phyloP scores from a whole-genome alignment of 2,329 filamentous ascomycete genomes.

The Sphaerulina musiva region DNA sequence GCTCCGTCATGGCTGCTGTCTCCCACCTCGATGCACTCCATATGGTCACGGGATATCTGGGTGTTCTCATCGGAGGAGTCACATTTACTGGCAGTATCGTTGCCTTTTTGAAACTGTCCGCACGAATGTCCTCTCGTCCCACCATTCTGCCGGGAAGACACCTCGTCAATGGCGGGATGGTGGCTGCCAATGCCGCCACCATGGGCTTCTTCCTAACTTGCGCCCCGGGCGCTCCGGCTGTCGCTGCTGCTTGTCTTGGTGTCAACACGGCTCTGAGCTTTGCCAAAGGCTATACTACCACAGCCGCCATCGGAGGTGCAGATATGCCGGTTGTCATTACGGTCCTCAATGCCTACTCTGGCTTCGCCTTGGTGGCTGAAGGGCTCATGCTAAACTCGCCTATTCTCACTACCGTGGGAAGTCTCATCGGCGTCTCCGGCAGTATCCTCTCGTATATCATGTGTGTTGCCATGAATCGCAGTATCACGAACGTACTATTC shows the following conservation, averaged over 20 bases:
- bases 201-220: slow-evolving; percentile 79
- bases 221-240: slow-evolving; percentile 69
- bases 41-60: slow-evolving; percentile 77
- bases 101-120: slow-evolving; percentile 79
- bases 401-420: slow-evolving; percentile 75
- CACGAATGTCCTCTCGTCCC: slow-evolving; percentile 72
- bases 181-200: slow-evolving; percentile 71
- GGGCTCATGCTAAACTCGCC: slow-evolving; percentile 89
- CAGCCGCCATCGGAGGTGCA: slow-evolving; percentile 81
- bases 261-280: slow-evolving; percentile 75
- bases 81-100: slow-evolving; percentile 90
- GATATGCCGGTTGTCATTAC: slow-evolving; percentile 93
- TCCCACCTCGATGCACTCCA: slow-evolving; percentile 66
- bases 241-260: slow-evolving; percentile 70
- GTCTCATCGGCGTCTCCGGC: slow-evolving; percentile 79
- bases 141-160: slow-evolving; percentile 68
- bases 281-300: slow-evolving; percentile 80
- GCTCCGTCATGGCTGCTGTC: slow-evolving; percentile 69
- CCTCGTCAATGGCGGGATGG: slow-evolving; percentile 64
- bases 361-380: slow-evolving; percentile 83
- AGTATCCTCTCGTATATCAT: slow-evolving; percentile 82
- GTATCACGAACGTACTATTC: slow-evolving; percentile 81
- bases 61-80: slow-evolving; percentile 73
- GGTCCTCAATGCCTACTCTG: slow-evolving; percentile 83
- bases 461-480: slow-evolving; percentile 88